Evolutionary conservation across 2,329 filamentous ascomycete species (phyloP).

Genomic region (Chaetomium globosum): DNA sequence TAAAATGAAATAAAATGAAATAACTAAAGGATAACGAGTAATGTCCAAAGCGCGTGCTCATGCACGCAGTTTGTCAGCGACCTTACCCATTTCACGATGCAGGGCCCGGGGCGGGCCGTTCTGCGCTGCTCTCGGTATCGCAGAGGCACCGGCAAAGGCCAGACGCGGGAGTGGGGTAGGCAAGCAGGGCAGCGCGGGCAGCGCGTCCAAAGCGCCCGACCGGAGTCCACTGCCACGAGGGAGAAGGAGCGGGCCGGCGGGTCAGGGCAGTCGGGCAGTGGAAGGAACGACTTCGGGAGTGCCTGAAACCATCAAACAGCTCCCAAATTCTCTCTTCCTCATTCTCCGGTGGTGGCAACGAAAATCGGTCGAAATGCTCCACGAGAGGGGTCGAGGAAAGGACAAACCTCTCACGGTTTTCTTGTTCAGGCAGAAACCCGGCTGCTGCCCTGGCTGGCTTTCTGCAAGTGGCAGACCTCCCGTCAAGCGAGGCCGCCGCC

Average conservation of each 20-base stretch:
- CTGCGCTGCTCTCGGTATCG: slow-evolving; percentile 8
- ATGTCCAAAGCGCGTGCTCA: too few relatives aligned
- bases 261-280: slow-evolving; percentile 6
- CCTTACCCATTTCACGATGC: slow-evolving; percentile 23
- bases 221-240: slow-evolving; percentile 17
- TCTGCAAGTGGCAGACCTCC: background rate
- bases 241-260: slow-evolving; percentile 14
- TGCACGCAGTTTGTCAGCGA: background rate
- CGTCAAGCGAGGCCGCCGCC: slow-evolving; percentile 11
- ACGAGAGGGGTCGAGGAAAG: background rate
- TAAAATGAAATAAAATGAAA: background rate
- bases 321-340: background rate
- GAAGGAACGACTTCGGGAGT: background rate
- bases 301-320: slow-evolving; percentile 7
- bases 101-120: slow-evolving; percentile 15
- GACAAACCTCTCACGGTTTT: background rate
- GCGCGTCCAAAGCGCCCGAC: background rate
- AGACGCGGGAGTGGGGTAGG: slow-evolving; percentile 11
- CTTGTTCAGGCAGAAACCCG: slow-evolving; percentile 13
- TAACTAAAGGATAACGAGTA: background rate
- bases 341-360: background rate
- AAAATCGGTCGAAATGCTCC: slow-evolving; percentile 2
- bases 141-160: background rate
- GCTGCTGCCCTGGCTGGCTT: background rate
- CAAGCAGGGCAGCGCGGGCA: slow-evolving; percentile 8